Percentiles rank a stretch among this genome's conserved stretches.
Conservation (phyloP, 352 stramenopile genomes). For the Pythium guiyangense region DNA sequence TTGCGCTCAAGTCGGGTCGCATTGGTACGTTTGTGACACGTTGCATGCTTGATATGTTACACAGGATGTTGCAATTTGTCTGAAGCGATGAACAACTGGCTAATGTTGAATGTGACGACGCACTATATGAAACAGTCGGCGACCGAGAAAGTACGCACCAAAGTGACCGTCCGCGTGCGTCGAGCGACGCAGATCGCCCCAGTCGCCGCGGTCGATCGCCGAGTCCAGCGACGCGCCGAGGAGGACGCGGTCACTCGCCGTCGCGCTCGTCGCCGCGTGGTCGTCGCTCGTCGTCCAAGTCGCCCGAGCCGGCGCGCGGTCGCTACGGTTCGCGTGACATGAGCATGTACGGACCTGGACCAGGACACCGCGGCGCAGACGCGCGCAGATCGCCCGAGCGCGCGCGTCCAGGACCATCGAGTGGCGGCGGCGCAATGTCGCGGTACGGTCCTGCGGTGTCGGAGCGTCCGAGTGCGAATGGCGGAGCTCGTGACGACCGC, state of each 20-base stretch:
- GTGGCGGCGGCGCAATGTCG: slow-evolving; percentile 4
- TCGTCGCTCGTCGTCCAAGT: slow-evolving; percentile 2
- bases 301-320: neutral
- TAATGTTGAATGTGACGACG: neutral
- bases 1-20: slow-evolving; percentile 54
- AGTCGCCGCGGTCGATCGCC: neutral
- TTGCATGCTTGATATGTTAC: slow-evolving; percentile 5
- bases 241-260: slow-evolving; percentile 12
- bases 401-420: neutral
- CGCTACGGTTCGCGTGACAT: slow-evolving; percentile 3
- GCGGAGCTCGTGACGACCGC: slow-evolving; percentile 14
- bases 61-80: neutral
- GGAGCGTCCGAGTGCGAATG: slow-evolving; percentile 3
- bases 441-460: slow-evolving; percentile 10
- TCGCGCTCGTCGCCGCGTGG: slow-evolving; percentile 26
- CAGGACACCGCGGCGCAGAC: neutral
- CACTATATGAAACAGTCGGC: neutral
- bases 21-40: slow-evolving; percentile 25
- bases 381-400: neutral
- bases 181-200: neutral
- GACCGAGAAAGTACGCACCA: neutral
- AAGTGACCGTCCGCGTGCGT: neutral
- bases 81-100: no score
- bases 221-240: slow-evolving; percentile 18
- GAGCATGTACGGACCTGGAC: slow-evolving; percentile 7